A percentile compares a stretch with the other conserved stretches of the same genome.
Evolutionary conservation across 768 basidiomycete genomes (phyloP).

Genomic region (Scleroderma citrinum): DNA sequence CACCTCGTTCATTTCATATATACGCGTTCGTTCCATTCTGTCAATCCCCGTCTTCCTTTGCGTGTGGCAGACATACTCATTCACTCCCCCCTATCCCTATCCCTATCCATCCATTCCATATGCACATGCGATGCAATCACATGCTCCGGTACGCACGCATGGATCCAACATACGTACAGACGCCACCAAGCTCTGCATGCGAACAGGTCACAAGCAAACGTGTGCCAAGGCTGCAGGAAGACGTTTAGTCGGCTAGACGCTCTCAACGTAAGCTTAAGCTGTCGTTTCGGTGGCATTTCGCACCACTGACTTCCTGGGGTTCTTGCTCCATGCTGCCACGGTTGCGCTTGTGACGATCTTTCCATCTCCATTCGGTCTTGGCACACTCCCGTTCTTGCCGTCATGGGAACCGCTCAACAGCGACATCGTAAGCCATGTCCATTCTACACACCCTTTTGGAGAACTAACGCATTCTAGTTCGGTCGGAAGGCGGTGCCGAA

Average conservation of each 20-base stretch:
- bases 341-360: not conserved
- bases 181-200: conserved; percentile 89
- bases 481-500: conserved; percentile 80
- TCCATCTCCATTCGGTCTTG: conserved; percentile 1
- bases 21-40: conserved; percentile 4
- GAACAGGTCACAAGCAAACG: conserved; percentile 75
- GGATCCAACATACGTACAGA: conserved; percentile 33
- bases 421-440: conserved; percentile 60
- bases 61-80: not conserved
- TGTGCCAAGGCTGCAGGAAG: conserved; percentile 90
- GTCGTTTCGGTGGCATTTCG: conserved; percentile 16
- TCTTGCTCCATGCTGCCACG: not conserved
- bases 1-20: not conserved
- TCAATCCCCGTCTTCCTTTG: not conserved
- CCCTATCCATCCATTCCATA: not conserved
- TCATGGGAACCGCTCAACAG: conserved; percentile 30
- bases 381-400: not conserved
- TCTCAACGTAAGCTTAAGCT: conserved; percentile 66
- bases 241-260: conserved; percentile 93
- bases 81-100: not conserved
- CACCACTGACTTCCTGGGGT: conserved; percentile 65
- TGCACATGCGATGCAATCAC: not conserved
- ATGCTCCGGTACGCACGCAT: not conserved
- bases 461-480: conserved; percentile 44
- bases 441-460: conserved; percentile 14